phyloP scores from a whole-genome alignment of 2,329 filamentous ascomycete genomes.

The Verticillium dahliae region DNA sequence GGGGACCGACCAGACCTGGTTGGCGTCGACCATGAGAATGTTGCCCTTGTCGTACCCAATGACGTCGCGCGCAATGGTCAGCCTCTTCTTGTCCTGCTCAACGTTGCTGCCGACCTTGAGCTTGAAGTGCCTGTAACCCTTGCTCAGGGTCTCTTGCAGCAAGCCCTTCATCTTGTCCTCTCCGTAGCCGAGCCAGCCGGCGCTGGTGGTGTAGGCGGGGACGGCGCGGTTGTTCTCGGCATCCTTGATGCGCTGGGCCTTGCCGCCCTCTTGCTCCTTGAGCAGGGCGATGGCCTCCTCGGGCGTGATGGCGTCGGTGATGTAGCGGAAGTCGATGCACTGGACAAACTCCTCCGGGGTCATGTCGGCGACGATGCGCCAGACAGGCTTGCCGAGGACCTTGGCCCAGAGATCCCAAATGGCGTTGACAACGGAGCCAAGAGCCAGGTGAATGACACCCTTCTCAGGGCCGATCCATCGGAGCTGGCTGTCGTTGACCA shows the following conservation, averaged over 20 bases:
- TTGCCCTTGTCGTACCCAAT: slow-evolving; percentile 80
- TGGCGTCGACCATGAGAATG: slow-evolving; percentile 87
- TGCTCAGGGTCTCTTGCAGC: slow-evolving; percentile 64
- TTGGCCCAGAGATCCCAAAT: slow-evolving; percentile 97
- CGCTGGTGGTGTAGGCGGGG: slow-evolving; percentile 84
- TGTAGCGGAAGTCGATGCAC: slow-evolving; percentile 92
- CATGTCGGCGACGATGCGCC: slow-evolving; percentile 87
- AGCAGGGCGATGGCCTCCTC: slow-evolving; percentile 73
- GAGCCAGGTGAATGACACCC: slow-evolving; percentile 86
- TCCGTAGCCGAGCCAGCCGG: slow-evolving; percentile 86
- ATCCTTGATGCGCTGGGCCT: slow-evolving; percentile 65
- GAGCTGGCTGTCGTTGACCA: slow-evolving; percentile 85
- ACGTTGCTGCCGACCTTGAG: slow-evolving; percentile 76
- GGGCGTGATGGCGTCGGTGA: slow-evolving; percentile 85
- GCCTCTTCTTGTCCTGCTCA: slow-evolving; percentile 62
- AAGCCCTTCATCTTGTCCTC: slow-evolving; percentile 79
- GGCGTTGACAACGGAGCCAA: slow-evolving; percentile 84
- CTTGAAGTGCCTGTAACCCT: slow-evolving; percentile 84
- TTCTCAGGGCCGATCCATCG: slow-evolving; percentile 95
- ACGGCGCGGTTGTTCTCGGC: slow-evolving; percentile 70
- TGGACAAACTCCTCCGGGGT: slow-evolving; percentile 77
- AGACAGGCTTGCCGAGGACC: slow-evolving; percentile 77
- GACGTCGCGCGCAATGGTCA: slow-evolving; percentile 69
- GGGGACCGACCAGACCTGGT: slow-evolving; percentile 87
- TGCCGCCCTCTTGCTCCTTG: slow-evolving; percentile 57